These are phyloP conservation scores for Chaetomium fimeti DNA, from an alignment of 495 filamentous ascomycete species.

Conservation along the genomic window DNA sequence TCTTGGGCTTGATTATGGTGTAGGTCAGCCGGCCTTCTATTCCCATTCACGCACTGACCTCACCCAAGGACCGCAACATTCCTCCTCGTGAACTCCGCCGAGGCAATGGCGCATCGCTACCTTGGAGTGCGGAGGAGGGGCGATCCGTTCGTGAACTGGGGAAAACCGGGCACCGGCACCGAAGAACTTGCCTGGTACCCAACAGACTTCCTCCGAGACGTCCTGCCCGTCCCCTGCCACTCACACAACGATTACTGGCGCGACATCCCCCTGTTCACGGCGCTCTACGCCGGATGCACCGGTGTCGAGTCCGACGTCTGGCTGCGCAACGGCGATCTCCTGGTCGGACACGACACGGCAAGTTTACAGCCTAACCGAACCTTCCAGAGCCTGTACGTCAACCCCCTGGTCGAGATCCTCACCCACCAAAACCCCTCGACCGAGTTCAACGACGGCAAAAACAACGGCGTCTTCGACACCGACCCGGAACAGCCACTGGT, in stretches of 20 bases:
- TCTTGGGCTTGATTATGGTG: constrained; percentile 15
- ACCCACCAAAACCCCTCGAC: constrained; percentile 53
- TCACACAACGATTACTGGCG: constrained; percentile 95
- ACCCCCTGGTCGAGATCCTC: constrained; percentile 60
- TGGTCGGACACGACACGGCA: constrained; percentile 58
- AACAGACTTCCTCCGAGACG: constrained; percentile 71
- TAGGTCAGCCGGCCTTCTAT: constrained; percentile 3
- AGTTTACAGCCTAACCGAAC: constrained; percentile 57
- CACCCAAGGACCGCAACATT: constrained; percentile 1
- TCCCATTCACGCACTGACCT: background rate
- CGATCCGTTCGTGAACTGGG: constrained; percentile 57
- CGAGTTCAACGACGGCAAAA: constrained; percentile 42
- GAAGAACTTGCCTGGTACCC: constrained; percentile 61
- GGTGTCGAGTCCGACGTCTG: constrained; percentile 90
- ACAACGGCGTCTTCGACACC: constrained; percentile 61
- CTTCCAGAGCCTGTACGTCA: constrained; percentile 61
- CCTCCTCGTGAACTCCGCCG: background rate
- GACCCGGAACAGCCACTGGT: constrained; percentile 60
- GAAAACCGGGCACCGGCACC: constrained; percentile 48
- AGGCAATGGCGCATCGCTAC: constrained; percentile 6
- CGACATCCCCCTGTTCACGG: constrained; percentile 64
- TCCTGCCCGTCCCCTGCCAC: constrained; percentile 66
- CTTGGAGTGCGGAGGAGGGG: constrained; percentile 28
- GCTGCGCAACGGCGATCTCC: constrained; percentile 66
- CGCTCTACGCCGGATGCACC: constrained; percentile 62